Percentiles rank a stretch among this genome's conserved stretches.
phyloP scores from a whole-genome alignment of 768 basidiomycete species.

The Gloeopeniophorella convolvens region DNA sequence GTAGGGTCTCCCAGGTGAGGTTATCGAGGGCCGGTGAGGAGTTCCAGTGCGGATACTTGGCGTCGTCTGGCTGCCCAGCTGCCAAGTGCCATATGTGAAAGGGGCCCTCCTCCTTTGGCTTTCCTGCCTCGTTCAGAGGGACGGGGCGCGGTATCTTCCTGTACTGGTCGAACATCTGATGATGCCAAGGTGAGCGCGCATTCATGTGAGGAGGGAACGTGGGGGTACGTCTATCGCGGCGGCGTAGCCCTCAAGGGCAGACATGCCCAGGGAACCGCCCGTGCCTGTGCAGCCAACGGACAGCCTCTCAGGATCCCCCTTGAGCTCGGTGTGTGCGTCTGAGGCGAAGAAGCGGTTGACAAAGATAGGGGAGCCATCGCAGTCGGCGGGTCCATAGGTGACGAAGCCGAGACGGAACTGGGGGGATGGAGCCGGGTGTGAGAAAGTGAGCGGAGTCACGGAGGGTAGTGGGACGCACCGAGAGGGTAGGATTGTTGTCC shows the following conservation, averaged over 20 bases:
- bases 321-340: conserved; percentile 13
- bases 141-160: conserved; percentile 13
- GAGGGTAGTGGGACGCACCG: conserved; percentile 2
- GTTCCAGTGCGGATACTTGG: conserved; percentile 14
- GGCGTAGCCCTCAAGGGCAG: conserved; percentile 20
- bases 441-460: no score
- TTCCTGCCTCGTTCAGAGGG: conserved; percentile 5
- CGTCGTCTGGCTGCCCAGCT: conserved; percentile 18
- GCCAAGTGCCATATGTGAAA: conserved; percentile 20
- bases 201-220: background rate
- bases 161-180: conserved; percentile 19
- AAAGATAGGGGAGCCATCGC: conserved; percentile 18
- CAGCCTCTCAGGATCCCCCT: conserved; percentile 14
- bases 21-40: conserved; percentile 11
- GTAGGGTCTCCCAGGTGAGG: conserved; percentile 16
- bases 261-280: conserved; percentile 19
- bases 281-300: conserved; percentile 19
- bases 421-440: background rate
- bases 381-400: conserved; percentile 22
- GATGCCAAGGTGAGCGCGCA: background rate
- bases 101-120: conserved; percentile 10
- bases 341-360: conserved; percentile 20
- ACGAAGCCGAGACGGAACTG: conserved; percentile 21
- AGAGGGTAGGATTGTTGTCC: conserved; percentile 1
- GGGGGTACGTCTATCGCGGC: conserved; percentile 18